Conservation (phyloP, 345 rosid genomes). For the Microthlaspi erraticum region DNA sequence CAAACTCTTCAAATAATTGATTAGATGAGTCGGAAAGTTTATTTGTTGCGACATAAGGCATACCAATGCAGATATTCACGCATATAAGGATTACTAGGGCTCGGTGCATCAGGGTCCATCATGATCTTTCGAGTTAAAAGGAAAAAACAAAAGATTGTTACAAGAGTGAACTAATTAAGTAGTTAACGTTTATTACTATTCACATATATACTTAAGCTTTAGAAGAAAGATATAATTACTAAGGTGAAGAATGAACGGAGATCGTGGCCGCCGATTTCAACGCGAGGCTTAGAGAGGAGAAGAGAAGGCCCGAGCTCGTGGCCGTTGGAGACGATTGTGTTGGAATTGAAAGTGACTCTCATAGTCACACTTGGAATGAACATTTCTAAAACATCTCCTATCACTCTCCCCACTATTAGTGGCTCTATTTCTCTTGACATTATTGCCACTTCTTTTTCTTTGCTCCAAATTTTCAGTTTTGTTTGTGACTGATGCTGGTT, state of each 20-base stretch:
- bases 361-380: constrained; percentile 68
- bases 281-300: constrained; percentile 61
- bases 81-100: constrained; percentile 84
- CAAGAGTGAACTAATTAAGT: neutral
- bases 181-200: neutral
- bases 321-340: constrained; percentile 74
- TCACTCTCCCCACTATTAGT: constrained; percentile 62
- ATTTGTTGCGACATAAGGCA: constrained; percentile 31
- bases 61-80: constrained; percentile 93
- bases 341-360: constrained; percentile 62
- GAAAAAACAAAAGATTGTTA: constrained; percentile 16
- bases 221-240: constrained; percentile 40
- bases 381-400: constrained; percentile 80
- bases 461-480: neutral
- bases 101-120: constrained; percentile 97
- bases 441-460: neutral
- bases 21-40: too few species aligned
- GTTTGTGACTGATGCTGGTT: constrained; percentile 26
- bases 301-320: constrained; percentile 69
- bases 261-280: constrained; percentile 78
- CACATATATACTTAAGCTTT: neutral
- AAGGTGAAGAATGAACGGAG: constrained; percentile 77
- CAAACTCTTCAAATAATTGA: too few species aligned
- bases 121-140: constrained; percentile 52
- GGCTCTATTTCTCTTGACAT: constrained; percentile 66